Percentiles rank a stretch among this genome's conserved stretches.
phyloP scores from a whole-genome alignment of 2,329 filamentous ascomycete species.

The Myriosclerotinia duriaeana region DNA sequence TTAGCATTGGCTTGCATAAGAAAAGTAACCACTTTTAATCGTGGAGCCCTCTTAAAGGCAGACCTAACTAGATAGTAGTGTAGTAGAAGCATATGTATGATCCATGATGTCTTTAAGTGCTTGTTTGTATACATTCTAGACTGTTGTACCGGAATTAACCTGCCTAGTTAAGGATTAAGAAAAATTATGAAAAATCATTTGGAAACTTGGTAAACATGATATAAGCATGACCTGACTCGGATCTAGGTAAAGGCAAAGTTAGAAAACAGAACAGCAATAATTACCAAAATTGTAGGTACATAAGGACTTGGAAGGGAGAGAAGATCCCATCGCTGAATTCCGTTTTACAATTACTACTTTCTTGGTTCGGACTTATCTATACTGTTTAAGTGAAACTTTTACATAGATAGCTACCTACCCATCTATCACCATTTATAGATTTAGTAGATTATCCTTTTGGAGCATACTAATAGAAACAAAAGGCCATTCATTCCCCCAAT shows the following conservation, averaged over 20 bases:
- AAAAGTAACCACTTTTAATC: conserved; percentile 1
- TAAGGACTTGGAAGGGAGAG: not conserved
- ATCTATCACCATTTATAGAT: not conserved
- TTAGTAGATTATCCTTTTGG: not conserved
- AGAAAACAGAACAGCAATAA: conserved; percentile 1
- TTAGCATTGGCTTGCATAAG: not conserved
- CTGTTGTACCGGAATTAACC: not conserved
- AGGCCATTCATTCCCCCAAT: not conserved
- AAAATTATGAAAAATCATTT: not conserved
- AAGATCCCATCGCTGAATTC: conserved; percentile 11
- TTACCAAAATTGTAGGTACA: not conserved
- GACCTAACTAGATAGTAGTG: no score
- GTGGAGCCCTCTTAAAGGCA: not conserved
- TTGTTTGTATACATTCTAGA: conserved; percentile 9
- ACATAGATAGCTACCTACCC: not conserved
- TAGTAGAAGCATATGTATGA: not conserved
- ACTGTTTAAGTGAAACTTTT: not conserved
- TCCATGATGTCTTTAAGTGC: not conserved
- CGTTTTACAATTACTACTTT: not conserved
- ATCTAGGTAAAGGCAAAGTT: not conserved
- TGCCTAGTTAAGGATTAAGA: not conserved
- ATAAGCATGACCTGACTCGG: conserved; percentile 3
- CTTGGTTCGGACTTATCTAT: not conserved
- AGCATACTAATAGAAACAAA: not conserved
- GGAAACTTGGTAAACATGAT: not conserved